phyloP scores from a whole-genome alignment of 192 early-diverging fungal species.

The Rhizoclosmatium globosum region DNA sequence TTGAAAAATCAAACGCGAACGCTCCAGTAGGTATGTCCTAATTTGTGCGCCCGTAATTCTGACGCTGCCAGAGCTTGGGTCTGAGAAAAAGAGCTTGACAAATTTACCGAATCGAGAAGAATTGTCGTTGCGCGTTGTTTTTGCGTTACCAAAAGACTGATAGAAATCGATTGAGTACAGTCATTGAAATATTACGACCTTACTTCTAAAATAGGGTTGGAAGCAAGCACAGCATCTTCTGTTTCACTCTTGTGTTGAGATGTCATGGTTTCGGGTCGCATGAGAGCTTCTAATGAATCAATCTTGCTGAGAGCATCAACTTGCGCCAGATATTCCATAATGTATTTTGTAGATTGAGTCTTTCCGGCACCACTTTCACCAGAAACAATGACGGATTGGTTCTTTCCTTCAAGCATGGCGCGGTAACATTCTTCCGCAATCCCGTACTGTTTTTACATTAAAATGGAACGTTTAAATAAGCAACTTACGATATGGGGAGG shows the following conservation, averaged over 20 bases:
- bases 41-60: slow-evolving; percentile 85
- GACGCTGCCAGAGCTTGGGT: slow-evolving; percentile 51
- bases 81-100: slow-evolving; percentile 65
- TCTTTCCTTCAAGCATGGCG: slow-evolving; percentile 85
- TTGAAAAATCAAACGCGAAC: slow-evolving; percentile 90
- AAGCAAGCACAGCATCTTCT: slow-evolving; percentile 62
- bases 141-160: slow-evolving; percentile 89
- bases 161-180: background rate
- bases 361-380: slow-evolving; percentile 96
- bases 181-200: background rate
- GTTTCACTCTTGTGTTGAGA: slow-evolving; percentile 29
- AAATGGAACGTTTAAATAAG: background rate
- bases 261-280: slow-evolving; percentile 31
- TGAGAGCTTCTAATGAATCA: slow-evolving; percentile 29
- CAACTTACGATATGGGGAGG: slow-evolving; percentile 79
- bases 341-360: slow-evolving; percentile 88
- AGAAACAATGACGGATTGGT: slow-evolving; percentile 94
- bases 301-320: slow-evolving; percentile 44
- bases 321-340: slow-evolving; percentile 86
- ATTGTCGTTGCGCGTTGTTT: slow-evolving; percentile 96
- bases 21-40: slow-evolving; percentile 89
- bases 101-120: slow-evolving; percentile 95
- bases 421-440: slow-evolving; percentile 94
- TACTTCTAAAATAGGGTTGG: slow-evolving; percentile 91
- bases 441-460: slow-evolving; percentile 62